Evolutionary conservation across 768 basidiomycete genomes (phyloP), one percentile per base, ranked within the genome.

Genomic region (Zangia roseola): DNA sequence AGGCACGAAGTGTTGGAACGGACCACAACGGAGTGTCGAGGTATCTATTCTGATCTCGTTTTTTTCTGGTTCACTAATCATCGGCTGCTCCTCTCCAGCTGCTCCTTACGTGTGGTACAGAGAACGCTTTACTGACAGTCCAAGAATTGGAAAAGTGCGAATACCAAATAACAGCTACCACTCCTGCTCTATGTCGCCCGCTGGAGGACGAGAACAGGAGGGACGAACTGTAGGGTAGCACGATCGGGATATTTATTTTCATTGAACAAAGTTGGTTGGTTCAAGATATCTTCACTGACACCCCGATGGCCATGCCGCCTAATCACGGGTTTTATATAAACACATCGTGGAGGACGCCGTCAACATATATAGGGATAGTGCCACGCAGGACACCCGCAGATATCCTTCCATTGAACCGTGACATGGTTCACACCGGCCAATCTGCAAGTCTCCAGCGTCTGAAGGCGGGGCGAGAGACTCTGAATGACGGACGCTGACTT

Each of bases 101-200:
- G 24, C 71, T 90, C 40, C 70, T 97, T 45, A 74, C 81, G 2
- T 99, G 97, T 57, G 97, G 93, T 5, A 83, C 78, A 1, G 87
- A 94, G 60, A 97, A 97, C 60, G 78, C 76, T 4, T 68, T 99
- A 28, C 69, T 86, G 13, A 79, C 83, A 1, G 83, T 97, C 5
- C 77, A 79, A 38, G 97, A 99, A 70, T 78, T 94, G 17, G 94
- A 98, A 70, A 97, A 97, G 72, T 98, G 95, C 71, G 92, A 94
- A 68, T 97, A 97, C 60, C 82, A 86, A 61, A 80, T 93, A 60
- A 90, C 83, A 10, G 93, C 79, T 20, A 94, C 91, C 30, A 81
- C 82, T 0, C 94, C 94, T 10, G 92, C 93, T 2, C 68, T 97
- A 45, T 97, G 94, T 64, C 64, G 81, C 24, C 58, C 66, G 2